Evolutionary conservation across 371 early-diverging fungal species (phyloP).

Genomic region (Lichtheimia ornata): DNA sequence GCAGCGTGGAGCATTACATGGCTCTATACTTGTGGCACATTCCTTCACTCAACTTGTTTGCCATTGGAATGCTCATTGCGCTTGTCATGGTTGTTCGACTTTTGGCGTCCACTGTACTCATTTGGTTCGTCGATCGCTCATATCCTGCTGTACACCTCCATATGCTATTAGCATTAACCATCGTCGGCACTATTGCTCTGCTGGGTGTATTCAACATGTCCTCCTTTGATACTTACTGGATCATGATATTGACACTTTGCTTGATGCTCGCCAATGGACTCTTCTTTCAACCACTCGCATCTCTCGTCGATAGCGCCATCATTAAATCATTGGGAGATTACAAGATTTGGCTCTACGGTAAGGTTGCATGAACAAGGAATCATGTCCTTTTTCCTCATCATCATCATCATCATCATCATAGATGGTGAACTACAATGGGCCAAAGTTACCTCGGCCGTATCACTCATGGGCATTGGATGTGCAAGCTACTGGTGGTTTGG

Average conservation of each 20-base stretch:
- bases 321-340: slow-evolving; percentile 38
- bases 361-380: slow-evolving; percentile 1
- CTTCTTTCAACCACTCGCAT: slow-evolving; percentile 32
- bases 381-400: slow-evolving; percentile 1
- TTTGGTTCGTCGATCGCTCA: slow-evolving; percentile 10
- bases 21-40: slow-evolving; percentile 14
- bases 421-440: slow-evolving; percentile 17
- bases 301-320: slow-evolving; percentile 27
- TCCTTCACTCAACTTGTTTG: slow-evolving; percentile 8
- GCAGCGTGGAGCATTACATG: slow-evolving; percentile 11
- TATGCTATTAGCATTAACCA: slow-evolving; percentile 8
- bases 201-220: slow-evolving; percentile 8
- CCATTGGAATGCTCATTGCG: slow-evolving; percentile 18
- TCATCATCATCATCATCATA: no score
- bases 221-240: neutral
- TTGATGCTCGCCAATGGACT: slow-evolving; percentile 18
- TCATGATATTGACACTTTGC: neutral
- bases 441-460: neutral
- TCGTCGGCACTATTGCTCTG: slow-evolving; percentile 4
- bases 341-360: slow-evolving; percentile 37
- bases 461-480: neutral
- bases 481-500: slow-evolving; percentile 4
- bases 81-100: slow-evolving; percentile 11
- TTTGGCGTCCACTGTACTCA: slow-evolving; percentile 9
- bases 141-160: slow-evolving; percentile 4